Conservation (phyloP, 169 alveolate genomes). For the Plasmodium vinckei region DNA sequence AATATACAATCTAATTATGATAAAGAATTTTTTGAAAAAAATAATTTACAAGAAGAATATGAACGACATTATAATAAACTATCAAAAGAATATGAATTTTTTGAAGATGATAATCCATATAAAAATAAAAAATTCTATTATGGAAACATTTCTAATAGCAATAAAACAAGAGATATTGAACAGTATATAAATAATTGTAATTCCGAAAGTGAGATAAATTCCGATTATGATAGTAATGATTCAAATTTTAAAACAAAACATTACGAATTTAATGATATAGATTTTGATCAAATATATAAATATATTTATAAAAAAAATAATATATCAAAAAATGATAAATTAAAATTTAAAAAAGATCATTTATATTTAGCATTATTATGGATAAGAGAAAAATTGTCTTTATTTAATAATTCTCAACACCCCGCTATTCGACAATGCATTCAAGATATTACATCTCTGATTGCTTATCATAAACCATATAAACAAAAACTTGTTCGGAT, state of each 20-base stretch:
- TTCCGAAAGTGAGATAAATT: conserved; percentile 26
- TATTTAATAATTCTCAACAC: conserved; percentile 31
- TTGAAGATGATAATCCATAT: conserved; percentile 69
- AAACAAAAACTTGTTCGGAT: conserved; percentile 74
- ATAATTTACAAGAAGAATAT: conserved; percentile 71
- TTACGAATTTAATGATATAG: conserved; percentile 70
- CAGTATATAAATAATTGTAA: conserved; percentile 4
- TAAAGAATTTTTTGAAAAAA: conserved; percentile 49
- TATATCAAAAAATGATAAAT: neutral
- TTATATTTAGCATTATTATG: conserved; percentile 73
- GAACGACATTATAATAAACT: conserved; percentile 43
- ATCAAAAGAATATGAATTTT: conserved; percentile 58
- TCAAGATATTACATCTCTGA: conserved; percentile 59
- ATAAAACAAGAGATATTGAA: neutral
- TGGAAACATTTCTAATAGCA: conserved; percentile 10
- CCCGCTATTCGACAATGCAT: conserved; percentile 59
- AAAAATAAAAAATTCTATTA: conserved; percentile 21
- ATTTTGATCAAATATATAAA: conserved; percentile 71
- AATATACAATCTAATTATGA: conserved; percentile 45
- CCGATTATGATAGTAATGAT: conserved; percentile 70
- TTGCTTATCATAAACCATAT: conserved; percentile 75
- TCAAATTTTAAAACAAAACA: conserved; percentile 63
- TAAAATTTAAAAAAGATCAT: conserved; percentile 69
- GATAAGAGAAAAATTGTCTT: conserved; percentile 70
- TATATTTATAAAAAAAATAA: conserved; percentile 53